Evolutionary conservation across 2,329 filamentous ascomycete species (phyloP).

Genomic region (Ophiosphaerella narmari): DNA sequence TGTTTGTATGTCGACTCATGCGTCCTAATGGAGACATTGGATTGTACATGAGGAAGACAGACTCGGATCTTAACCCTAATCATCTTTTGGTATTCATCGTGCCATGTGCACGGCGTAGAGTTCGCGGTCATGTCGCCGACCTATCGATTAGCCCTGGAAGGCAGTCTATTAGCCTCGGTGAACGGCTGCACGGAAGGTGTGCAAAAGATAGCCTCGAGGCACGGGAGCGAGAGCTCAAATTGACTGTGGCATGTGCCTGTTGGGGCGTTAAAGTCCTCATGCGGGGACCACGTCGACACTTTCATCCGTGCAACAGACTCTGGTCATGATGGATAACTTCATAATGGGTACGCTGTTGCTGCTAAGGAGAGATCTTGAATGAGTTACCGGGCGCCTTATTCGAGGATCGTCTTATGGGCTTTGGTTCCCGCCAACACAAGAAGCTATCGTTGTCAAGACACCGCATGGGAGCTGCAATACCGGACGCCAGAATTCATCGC

Average conservation of each 20-base stretch:
- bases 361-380: conserved; percentile 55
- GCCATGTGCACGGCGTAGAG: conserved; percentile 53
- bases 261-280: conserved; percentile 71
- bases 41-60: conserved; percentile 61
- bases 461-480: conserved; percentile 41
- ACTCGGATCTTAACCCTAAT: conserved; percentile 98
- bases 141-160: conserved; percentile 62
- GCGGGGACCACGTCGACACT: conserved; percentile 75
- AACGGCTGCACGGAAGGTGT: conserved; percentile 22
- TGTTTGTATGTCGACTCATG: conserved; percentile 41
- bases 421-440: conserved; percentile 33
- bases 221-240: conserved; percentile 55
- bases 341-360: conserved; percentile 45
- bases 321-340: conserved; percentile 66
- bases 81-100: conserved; percentile 65
- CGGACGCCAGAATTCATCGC: conserved; percentile 37
- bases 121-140: conserved; percentile 65
- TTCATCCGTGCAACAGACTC: conserved; percentile 73
- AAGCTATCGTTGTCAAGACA: conserved; percentile 9
- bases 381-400: conserved; percentile 55
- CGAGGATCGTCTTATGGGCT: conserved; percentile 59
- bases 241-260: conserved; percentile 72
- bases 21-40: conserved; percentile 43
- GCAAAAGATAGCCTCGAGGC: conserved; percentile 52
- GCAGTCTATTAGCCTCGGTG: conserved; percentile 22